Evolutionary conservation across 148 eudicot genomes (phyloP), one percentile per base, ranked within the genome.

Genomic region (Limonium bicolor): DNA sequence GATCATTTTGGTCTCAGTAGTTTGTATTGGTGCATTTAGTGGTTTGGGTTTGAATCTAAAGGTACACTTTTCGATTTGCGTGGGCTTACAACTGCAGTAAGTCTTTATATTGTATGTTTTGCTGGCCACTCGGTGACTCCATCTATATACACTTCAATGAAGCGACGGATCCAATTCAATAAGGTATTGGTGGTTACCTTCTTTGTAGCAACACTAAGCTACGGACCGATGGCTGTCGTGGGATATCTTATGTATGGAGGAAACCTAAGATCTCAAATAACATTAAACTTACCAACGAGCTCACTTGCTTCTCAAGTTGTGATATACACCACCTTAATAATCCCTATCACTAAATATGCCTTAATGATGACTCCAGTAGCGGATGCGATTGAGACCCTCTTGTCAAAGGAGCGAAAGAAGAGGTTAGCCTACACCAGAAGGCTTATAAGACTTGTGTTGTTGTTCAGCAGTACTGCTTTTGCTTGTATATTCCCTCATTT

Each of bases 311-410:
- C 72, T 5, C 16, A 62, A 18, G 27, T 67, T 9, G 68, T 64
- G 8, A 62, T 67, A 5, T 68, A 62, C 50, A 68, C 64, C 5
- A 58, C 73, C 4, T 23, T 62, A 11, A 41, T 63, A 8, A 67
- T 55, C 14, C 72, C 72, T 4, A 2, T 62, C 12, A 64, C 68
- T 3, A 48, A 54, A 13, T 67, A 67, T 9, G 64, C 60, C 0
- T 19, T 62, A 21, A 43, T 67, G 39, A n/a, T 67, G 18, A 57
- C 66, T 2, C 72, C 68, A 0, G 56, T 62, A 4, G 64, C 66
- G 1, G 49, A 39, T 7, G 42, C 64, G 3, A 57, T 60, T 6
- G 64, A 67, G 22, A 58, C 52, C 18, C 30, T 56, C 49, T 27
- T 48, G 17, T 27, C 61, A 2, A 32, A 26, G 2, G n/a, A 53